phyloP scores from a whole-genome alignment of 2,329 filamentous ascomycete species.

The Alternaria triticina region DNA sequence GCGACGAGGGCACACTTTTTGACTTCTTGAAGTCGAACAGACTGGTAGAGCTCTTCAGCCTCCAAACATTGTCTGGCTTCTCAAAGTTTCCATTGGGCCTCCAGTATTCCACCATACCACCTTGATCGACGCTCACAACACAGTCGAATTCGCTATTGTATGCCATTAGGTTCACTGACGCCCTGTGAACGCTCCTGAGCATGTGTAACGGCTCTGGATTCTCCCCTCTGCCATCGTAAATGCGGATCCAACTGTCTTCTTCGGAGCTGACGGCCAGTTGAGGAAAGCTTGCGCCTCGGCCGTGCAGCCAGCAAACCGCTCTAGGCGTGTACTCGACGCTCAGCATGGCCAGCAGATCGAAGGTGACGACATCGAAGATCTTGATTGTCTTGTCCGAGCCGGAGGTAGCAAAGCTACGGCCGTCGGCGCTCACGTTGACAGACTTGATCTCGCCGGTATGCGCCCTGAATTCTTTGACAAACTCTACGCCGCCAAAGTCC shows the following conservation, averaged over 20 bases:
- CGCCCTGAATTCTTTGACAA: constrained; percentile 96
- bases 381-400: constrained; percentile 80
- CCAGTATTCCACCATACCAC: constrained; percentile 98
- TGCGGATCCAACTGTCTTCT: constrained; percentile 71
- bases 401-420: constrained; percentile 89
- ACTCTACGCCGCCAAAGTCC: constrained; percentile 85
- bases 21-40: constrained; percentile 96
- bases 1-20: constrained; percentile 80
- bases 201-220: constrained; percentile 76
- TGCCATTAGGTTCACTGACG: constrained; percentile 80
- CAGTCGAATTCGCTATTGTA: constrained; percentile 92
- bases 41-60: constrained; percentile 91
- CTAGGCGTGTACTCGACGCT: constrained; percentile 76
- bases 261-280: constrained; percentile 83
- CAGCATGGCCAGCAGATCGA: constrained; percentile 70
- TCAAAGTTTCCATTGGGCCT: constrained; percentile 79
- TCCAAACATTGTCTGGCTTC: constrained; percentile 90
- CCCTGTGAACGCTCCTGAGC: constrained; percentile 79
- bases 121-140: constrained; percentile 85
- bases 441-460: constrained; percentile 84
- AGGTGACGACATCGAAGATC: constrained; percentile 80
- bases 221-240: constrained; percentile 92
- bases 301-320: constrained; percentile 89
- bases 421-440: constrained; percentile 86
- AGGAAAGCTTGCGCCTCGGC: constrained; percentile 83